Percentiles rank a stretch among this genome's conserved stretches.
These are phyloP conservation scores for Hygrophorus pudorinus DNA, from an alignment of 768 basidiomycete genomes.

Conservation along the genomic window DNA sequence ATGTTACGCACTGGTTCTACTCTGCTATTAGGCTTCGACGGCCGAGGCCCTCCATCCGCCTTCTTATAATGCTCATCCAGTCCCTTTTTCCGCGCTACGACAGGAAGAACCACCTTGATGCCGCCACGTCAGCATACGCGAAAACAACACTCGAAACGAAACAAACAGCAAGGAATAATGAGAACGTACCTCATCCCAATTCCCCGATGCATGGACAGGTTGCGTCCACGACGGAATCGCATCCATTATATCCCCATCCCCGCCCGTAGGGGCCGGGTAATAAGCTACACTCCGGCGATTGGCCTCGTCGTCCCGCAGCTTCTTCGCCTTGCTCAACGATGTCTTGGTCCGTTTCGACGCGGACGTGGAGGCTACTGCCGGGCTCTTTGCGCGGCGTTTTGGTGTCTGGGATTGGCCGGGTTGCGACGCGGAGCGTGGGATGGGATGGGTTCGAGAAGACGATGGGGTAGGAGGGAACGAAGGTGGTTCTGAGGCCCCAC, in stretches of 20 bases:
- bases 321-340: constrained; percentile 23
- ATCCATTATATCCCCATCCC: constrained; percentile 47
- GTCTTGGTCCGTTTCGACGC: constrained; percentile 32
- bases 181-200: constrained; percentile 72
- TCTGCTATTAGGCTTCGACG: constrained; percentile 29
- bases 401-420: constrained; percentile 11
- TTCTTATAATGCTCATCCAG: constrained; percentile 60
- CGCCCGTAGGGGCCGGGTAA: constrained; percentile 53
- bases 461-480: constrained; percentile 24
- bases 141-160: constrained; percentile 2
- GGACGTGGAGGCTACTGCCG: constrained; percentile 16
- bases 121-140: constrained; percentile 7
- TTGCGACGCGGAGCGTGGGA: constrained; percentile 13
- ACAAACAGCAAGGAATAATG: constrained; percentile 5
- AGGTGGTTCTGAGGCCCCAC: constrained; percentile 29
- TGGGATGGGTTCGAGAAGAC: constrained; percentile 16
- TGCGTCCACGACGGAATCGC: constrained; percentile 82
- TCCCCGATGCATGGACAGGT: constrained; percentile 53
- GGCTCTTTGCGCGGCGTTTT: constrained; percentile 16
- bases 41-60: constrained; percentile 57
- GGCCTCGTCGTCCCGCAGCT: constrained; percentile 33
- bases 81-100: constrained; percentile 76
- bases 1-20: constrained; percentile 47
- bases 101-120: constrained; percentile 73
- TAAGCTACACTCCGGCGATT: constrained; percentile 50